A percentile compares a stretch with the other conserved stretches of the same genome.
These are phyloP conservation scores for Epichloe typhina DNA, from an alignment of 2,329 filamentous ascomycete genomes.

Conservation along the genomic window DNA sequence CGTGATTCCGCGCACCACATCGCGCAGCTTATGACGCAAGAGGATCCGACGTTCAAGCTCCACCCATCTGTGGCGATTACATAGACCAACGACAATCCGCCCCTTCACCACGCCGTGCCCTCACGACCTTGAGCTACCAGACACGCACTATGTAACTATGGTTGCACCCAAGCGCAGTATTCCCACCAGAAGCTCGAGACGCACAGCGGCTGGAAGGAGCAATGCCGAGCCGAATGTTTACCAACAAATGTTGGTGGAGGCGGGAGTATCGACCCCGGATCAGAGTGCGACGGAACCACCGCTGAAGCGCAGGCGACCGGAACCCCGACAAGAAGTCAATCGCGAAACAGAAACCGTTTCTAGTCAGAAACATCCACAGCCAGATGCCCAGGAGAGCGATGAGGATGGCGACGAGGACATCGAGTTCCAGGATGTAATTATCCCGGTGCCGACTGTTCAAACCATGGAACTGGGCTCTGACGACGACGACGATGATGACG, in stretches of 20 bases:
- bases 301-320: constrained; percentile 24
- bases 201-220: constrained; percentile 6
- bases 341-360: neutral
- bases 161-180: constrained; percentile 17
- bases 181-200: constrained; percentile 12
- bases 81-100: neutral
- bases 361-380: neutral
- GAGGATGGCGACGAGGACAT: constrained; percentile 27
- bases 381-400: neutral
- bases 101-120: neutral
- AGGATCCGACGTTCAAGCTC: neutral
- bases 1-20: constrained; percentile 10
- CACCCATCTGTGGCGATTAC: constrained; percentile 1
- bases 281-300: constrained; percentile 24
- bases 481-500: constrained; percentile 27
- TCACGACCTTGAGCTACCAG: neutral
- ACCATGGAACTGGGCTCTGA: constrained; percentile 37
- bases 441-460: constrained; percentile 36
- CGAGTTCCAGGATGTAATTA: constrained; percentile 36
- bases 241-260: constrained; percentile 35
- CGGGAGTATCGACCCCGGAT: constrained; percentile 22
- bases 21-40: constrained; percentile 10
- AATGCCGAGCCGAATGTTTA: constrained; percentile 28
- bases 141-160: constrained; percentile 13
- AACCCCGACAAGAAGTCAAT: neutral